Evolutionary conservation across 1,284 basidiomycete species (phyloP), one percentile per base, ranked within the genome.

Genomic region (Cutaneotrichosporon dermatis): DNA sequence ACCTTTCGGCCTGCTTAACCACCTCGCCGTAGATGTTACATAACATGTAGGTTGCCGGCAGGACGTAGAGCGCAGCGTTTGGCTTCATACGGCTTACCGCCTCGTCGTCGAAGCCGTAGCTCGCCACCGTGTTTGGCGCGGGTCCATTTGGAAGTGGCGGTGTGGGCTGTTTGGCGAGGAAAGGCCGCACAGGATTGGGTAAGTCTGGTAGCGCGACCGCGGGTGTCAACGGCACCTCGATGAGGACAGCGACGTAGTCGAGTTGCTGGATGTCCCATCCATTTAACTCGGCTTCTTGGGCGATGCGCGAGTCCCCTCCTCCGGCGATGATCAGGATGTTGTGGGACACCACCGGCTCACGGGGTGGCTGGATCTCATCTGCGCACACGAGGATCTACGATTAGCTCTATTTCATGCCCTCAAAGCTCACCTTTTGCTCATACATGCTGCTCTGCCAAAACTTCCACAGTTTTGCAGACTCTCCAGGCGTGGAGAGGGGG

Each of bases 141-240:
- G 8, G 39, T 10, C 16, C 3, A 10, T 25, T 12, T 4, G 16
- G 2, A 1, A 15, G 4, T 12, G 15, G 15, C 7, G 37, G 10
- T 10, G 15, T 16, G 37, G 3, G 16, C 15, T 37, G 25, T 10
- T 16, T 49, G 37, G 43, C 39, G n/a, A n/a, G n/a, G 46, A 62
- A 59, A 40, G 69, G 64, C 3, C 56, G 42, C 25, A 70, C 61
- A 4, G 70, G 70, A 48, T 70, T 68, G 4, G 69, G 69, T 4
- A 70, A 51, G 34, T 68, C 1, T 66, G 69, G 7, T 67, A 55
- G 34, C 25, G 15, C 0, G 59, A 60, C 11, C 59, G 10, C 1
- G 55, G 25, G 12, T n/a, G 34, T 1, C 56, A 68, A 33, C 3
- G 70, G 69, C 5, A 70, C 52, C 0, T 62, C 42, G 8, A 70